Evolutionary conservation across 352 stramenopile species (phyloP), one percentile per base, ranked within the genome.

Genomic region (Globisporangium lucens): DNA sequence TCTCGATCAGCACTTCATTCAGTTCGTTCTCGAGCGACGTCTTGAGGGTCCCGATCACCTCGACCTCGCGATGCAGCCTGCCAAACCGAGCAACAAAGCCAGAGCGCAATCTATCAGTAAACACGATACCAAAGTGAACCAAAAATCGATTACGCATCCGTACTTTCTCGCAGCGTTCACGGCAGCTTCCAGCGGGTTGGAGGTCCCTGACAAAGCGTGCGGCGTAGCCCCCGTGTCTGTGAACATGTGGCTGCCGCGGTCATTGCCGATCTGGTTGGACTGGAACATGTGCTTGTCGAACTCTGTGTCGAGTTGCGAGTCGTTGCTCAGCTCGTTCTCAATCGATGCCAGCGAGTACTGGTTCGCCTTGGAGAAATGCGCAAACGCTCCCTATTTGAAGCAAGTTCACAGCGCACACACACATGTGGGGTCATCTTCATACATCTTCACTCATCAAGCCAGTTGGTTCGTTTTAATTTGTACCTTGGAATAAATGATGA

Each of bases 21-120:
- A 95, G 69, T 27, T 93, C 85, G 59, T 82, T 72, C 53, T 90
- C 78, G 6, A 90, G 79, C 1, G 80, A 89, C 35, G 70, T 90
- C 61, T 91, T 90, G 43, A 95, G 78, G 17, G 81, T 86, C 2
- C 85, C 83, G 61, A 91, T 85, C 3, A 87, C 79, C 73, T 93
- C 87, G 67, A 89, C 79, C 61, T 95, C 85, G 27, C 85, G 80
- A 29, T 89, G 85, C 15, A 93, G 70, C 36, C 87, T 24, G 24
- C 24, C 24, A 43, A 43, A 9, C 17, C 47, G 10, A 46, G 35
- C 13, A 41, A 33, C 2, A 24, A 56, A 35, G 4, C 38, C 15
- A 55, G 22, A 13, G 13, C 24, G 15, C 7, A 3, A 57, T 36
- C 12, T 15, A 24, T 9, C n/a, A 49, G 12, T 7, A 49, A 22